phyloP scores from a whole-genome alignment of 2,329 filamentous ascomycete genomes.

The Scytalidium lignicola region DNA sequence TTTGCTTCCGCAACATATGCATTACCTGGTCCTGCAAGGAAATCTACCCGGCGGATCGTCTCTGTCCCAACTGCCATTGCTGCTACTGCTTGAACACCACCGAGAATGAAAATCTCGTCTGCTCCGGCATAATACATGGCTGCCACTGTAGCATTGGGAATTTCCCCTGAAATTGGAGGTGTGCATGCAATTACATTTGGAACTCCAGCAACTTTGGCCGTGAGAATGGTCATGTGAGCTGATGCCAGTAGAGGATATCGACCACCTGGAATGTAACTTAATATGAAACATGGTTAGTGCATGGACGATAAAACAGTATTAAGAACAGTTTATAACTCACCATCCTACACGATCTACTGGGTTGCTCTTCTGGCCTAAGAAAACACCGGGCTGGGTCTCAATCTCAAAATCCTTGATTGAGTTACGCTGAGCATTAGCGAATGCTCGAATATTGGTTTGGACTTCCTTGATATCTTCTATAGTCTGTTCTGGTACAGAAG shows the following conservation, averaged over 20 bases:
- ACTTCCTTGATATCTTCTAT: conserved; percentile 47
- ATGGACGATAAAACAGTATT: not conserved
- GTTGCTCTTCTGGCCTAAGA: conserved; percentile 43
- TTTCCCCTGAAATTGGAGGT: conserved; percentile 40
- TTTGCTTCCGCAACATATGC: conserved; percentile 49
- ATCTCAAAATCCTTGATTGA: conserved; percentile 43
- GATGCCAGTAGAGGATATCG: conserved; percentile 46
- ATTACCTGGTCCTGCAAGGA: conserved; percentile 47
- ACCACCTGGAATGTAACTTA: conserved; percentile 41
- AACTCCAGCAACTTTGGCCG: conserved; percentile 47
- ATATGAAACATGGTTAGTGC: not conserved
- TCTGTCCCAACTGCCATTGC: conserved; percentile 46
- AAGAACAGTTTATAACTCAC: conserved; percentile 15
- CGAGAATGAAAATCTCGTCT: conserved; percentile 43
- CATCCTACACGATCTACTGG: conserved; percentile 39
- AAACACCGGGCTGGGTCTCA: conserved; percentile 42
- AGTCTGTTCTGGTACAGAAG: conserved; percentile 39
- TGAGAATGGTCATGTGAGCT: conserved; percentile 49
- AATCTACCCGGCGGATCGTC: conserved; percentile 41
- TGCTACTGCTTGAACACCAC: conserved; percentile 45
- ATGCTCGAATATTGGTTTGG: conserved; percentile 41
- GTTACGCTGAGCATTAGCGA: conserved; percentile 39
- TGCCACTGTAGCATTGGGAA: conserved; percentile 42
- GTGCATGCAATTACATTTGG: conserved; percentile 43
- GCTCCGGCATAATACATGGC: conserved; percentile 44